Percentiles rank a stretch among this genome's conserved stretches.
phyloP scores from a whole-genome alignment of 768 basidiomycete genomes.

The Leccinum longicurvipes region DNA sequence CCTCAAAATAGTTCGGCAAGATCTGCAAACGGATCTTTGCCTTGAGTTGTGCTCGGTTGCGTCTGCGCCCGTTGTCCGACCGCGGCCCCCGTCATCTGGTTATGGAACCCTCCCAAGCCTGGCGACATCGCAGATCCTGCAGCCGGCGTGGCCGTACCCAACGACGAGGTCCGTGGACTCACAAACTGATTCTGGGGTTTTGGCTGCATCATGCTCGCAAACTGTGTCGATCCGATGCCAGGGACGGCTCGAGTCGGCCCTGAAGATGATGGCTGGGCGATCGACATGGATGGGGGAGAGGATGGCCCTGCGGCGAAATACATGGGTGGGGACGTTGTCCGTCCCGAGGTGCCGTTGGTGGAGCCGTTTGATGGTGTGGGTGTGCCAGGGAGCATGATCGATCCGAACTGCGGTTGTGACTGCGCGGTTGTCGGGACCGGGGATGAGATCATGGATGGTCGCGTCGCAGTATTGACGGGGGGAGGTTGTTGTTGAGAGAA shows the following conservation, averaged over 20 bases:
- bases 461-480: slow-evolving; percentile 27
- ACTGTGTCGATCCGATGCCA: slow-evolving; percentile 3
- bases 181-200: slow-evolving; percentile 13
- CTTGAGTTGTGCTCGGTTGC: slow-evolving; percentile 27
- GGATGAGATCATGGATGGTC: slow-evolving; percentile 20
- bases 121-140: slow-evolving; percentile 14
- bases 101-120: slow-evolving; percentile 1
- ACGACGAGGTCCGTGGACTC: slow-evolving; percentile 6
- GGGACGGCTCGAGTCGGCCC: neutral
- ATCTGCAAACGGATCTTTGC: slow-evolving; percentile 85
- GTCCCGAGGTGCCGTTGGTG: slow-evolving; percentile 7
- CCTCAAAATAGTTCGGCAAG: slow-evolving; percentile 68
- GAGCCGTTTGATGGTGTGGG: slow-evolving; percentile 27
- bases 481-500: slow-evolving; percentile 39
- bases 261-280: slow-evolving; percentile 3
- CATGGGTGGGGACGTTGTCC: slow-evolving; percentile 14
- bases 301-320: slow-evolving; percentile 5
- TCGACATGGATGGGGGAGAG: slow-evolving; percentile 2
- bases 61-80: slow-evolving; percentile 22
- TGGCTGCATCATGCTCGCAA: slow-evolving; percentile 16
- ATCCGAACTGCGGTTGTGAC: slow-evolving; percentile 31
- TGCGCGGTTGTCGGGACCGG: slow-evolving; percentile 13
- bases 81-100: slow-evolving; percentile 1
- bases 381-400: slow-evolving; percentile 44
- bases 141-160: slow-evolving; percentile 9